Evolutionary conservation across 2,329 filamentous ascomycete genomes (phyloP).

Genomic region (Claviceps fusiformis): DNA sequence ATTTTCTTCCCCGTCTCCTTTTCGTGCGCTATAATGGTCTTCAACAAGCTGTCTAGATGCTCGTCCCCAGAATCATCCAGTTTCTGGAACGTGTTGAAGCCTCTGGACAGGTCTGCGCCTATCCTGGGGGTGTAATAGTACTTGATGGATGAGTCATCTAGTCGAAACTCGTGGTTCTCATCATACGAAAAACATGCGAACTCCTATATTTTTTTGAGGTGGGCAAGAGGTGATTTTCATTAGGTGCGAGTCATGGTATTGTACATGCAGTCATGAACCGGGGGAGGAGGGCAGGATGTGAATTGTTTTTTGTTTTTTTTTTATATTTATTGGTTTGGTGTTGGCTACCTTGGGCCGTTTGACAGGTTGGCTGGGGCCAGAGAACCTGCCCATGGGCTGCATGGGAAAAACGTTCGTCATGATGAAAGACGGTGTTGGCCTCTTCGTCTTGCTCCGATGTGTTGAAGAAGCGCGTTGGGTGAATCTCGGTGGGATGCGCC

Average conservation of each 20-base stretch:
- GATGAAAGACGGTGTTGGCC: not conserved
- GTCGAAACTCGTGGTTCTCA: slow-evolving; percentile 60
- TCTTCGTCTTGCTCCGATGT: not conserved
- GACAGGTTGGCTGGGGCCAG: slow-evolving; percentile 53
- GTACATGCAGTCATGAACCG: not conserved
- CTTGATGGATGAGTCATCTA: slow-evolving; percentile 65
- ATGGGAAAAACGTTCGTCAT: slow-evolving; percentile 42
- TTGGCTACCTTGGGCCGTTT: slow-evolving; percentile 53
- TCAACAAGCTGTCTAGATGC: slow-evolving; percentile 73
- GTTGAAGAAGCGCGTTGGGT: not conserved
- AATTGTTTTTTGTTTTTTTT: not conserved
- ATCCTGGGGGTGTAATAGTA: slow-evolving; percentile 76
- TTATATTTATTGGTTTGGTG: not conserved
- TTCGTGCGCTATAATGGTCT: slow-evolving; percentile 62
- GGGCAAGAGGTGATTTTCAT: not conserved
- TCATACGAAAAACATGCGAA: slow-evolving; percentile 92
- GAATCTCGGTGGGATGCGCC: not conserved
- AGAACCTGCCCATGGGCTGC: slow-evolving; percentile 56
- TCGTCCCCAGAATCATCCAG: slow-evolving; percentile 73
- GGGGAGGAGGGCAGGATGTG: not conserved
- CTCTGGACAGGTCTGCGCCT: slow-evolving; percentile 60
- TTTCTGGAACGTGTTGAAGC: slow-evolving; percentile 72
- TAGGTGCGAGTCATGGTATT: not conserved
- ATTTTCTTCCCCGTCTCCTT: slow-evolving; percentile 51
- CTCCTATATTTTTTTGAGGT: slow-evolving; percentile 41